Base-by-base conservation (phyloP, 1,284 basidiomycete genomes). In the Hymenochaete sp. region DNA sequence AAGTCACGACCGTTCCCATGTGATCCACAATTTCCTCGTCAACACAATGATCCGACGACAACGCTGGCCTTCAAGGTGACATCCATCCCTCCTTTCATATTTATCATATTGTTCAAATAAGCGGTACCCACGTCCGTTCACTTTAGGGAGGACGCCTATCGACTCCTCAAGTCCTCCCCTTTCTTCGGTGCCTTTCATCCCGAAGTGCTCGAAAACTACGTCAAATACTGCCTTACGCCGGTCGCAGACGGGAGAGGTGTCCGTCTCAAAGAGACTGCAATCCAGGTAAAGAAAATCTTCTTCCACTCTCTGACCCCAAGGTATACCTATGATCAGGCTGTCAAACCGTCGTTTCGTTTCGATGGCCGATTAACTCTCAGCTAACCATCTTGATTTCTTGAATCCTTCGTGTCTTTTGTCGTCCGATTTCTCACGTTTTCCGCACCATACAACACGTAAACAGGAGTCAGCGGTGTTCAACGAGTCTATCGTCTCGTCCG, bases 171-270 rank as follows among this genome's bases (percentile, higher is more conserved):
- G 26, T 61, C 68, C 25, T 75, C 69, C 10, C 71, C 79, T 0
- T 93, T 90, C 68, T 93, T 90, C 60, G 54, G 60, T 4, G 63
- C 67, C 1, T 93, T 90, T 89, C 70, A 92, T 56, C 72, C 77
- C 0, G 71, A 67, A 0, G 79, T 79, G 3, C 71, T 95, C 26
- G 64, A 73, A 11, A 52, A 71, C 3, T 93, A 91, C 59, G 64
- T 91, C 27, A 67, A 79, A 14, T 73, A 79, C 53, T 85, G 73
- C 3, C 42, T 66, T 59, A 61, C 38, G 35, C 56, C 8, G 28
- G 38, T 4, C n/a, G 35, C 18, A 13, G 47, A 39, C 1, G 47
- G 51, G 16, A 64, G 65, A 0, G 62, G 62, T 2, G 68, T 77
- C 8, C 64, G 57, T 39, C 69, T 88, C 38, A 87, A 85, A 60